Conservation (phyloP, 73 alveolate species). For the Effrenium voratum region DNA sequence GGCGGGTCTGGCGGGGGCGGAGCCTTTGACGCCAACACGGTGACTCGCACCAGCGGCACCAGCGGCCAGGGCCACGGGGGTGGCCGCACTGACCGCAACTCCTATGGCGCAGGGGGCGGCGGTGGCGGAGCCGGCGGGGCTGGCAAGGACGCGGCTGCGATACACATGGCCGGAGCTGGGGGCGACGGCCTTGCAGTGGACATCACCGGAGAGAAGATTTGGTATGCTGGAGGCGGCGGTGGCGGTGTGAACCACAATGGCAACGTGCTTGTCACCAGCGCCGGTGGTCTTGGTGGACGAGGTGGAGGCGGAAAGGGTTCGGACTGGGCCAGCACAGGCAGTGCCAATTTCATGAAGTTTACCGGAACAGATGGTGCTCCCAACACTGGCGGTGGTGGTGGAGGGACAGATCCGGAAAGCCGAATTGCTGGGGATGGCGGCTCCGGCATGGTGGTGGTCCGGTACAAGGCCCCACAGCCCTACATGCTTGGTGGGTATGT, state of each 20-base stretch:
- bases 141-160: neutral
- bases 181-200: conserved; percentile 28
- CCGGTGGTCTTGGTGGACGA: conserved; percentile 20
- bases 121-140: conserved; percentile 57
- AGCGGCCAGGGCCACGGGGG: conserved; percentile 41
- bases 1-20: conserved; percentile 70
- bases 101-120: conserved; percentile 35
- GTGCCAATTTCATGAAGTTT: neutral
- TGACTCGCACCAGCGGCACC: neutral
- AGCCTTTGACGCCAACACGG: neutral
- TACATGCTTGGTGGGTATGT: conserved; percentile 2
- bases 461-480: neutral
- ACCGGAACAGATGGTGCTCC: conserved; percentile 10
- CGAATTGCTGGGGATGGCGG: conserved; percentile 24
- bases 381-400: conserved; percentile 52
- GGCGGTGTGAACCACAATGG: conserved; percentile 47
- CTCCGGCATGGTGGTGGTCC: conserved; percentile 30
- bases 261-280: neutral
- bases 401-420: conserved; percentile 29
- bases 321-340: neutral
- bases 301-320: conserved; percentile 44
- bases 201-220: conserved; percentile 24
- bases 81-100: neutral
- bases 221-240: conserved; percentile 52
- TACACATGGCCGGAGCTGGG: conserved; percentile 6